Evolutionary conservation across 441 rosid genomes (phyloP), one percentile per base, ranked within the genome.

Genomic region (Omphalea diandra): DNA sequence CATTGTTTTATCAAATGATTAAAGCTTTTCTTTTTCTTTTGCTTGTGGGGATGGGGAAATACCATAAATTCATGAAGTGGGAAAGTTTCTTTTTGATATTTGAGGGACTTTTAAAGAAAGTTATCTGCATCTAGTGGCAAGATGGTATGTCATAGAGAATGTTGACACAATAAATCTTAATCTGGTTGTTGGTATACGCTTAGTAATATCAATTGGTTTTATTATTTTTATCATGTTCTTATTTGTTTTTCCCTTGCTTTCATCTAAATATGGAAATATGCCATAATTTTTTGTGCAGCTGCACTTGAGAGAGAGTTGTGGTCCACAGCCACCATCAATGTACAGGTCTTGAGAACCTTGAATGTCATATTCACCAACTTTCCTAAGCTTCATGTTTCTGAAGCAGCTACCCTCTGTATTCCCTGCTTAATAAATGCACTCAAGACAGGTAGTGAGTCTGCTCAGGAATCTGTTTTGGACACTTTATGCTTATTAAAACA

Each of bases 301-400:
- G 93, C 97, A 53, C 83, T 91, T 36, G 99, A 94, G 81, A 88
- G 97, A 81, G 97, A 94, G 78, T 63, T 90, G 68, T 87, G 91
- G 97, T 86, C 96, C 27, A 65, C 87, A 3, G 88, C 85, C 68
- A 84, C 85, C 76, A 81, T 88, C 72, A 94, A 91, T 63, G 87
- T 87, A 68, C 94, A 89, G 81, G 81, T 91, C 55, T 82, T 94
- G 78, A 86, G 82, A 83, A 88, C 97, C 41, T 74, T 94, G 72
- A 84, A 88, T 70, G 91, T 87, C 73, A 87, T 91, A 65, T 87
- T 94, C 59, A 79, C 87, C 63, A 90, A 91, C 85, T 94, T 91
- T 66, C 87, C 97, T 1, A 91, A 90, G 85, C 93, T 94, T 36
- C 92, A 90, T 63, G 71, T 79, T 36, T 91, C 97, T 29, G 98